phyloP scores from a whole-genome alignment of 2,329 filamentous ascomycete genomes.

The Rhinocladiella similis region DNA sequence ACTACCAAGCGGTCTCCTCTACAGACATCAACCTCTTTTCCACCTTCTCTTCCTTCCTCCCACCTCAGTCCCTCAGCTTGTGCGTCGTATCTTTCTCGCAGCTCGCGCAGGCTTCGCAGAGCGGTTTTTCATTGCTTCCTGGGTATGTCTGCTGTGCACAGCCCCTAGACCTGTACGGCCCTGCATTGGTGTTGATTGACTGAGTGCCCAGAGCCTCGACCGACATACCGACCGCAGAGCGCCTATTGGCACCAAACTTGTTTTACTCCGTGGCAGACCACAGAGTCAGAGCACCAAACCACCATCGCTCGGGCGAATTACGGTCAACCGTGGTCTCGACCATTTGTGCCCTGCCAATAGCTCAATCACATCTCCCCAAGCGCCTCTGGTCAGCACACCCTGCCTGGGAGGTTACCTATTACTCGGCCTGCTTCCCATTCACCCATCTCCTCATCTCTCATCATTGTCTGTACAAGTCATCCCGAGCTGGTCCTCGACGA shows the following conservation, averaged over 20 bases:
- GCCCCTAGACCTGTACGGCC: slow-evolving; percentile 3
- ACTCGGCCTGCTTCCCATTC: slow-evolving; percentile 16
- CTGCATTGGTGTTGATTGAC: slow-evolving; percentile 10
- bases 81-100: slow-evolving; percentile 11
- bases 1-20: slow-evolving; percentile 12
- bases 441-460: slow-evolving; percentile 11
- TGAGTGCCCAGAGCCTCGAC: slow-evolving; percentile 11
- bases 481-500: slow-evolving; percentile 26
- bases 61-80: neutral
- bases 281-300: slow-evolving; percentile 8
- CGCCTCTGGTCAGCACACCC: slow-evolving; percentile 13
- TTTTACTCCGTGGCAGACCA: slow-evolving; percentile 14
- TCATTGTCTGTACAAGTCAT: slow-evolving; percentile 14
- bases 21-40: slow-evolving; percentile 2
- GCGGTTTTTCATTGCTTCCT: slow-evolving; percentile 9
- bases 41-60: slow-evolving; percentile 7
- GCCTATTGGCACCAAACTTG: slow-evolving; percentile 23
- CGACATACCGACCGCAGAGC: slow-evolving; percentile 22
- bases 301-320: neutral
- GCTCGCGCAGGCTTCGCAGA: slow-evolving; percentile 32
- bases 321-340: neutral
- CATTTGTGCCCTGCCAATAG: slow-evolving; percentile 11
- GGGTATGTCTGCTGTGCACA: slow-evolving; percentile 6
- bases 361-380: slow-evolving; percentile 15
- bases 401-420: slow-evolving; percentile 16